Evolutionary conservation across 2,329 filamentous ascomycete species (phyloP).

Genomic region (Pseudocercospora cruenta): DNA sequence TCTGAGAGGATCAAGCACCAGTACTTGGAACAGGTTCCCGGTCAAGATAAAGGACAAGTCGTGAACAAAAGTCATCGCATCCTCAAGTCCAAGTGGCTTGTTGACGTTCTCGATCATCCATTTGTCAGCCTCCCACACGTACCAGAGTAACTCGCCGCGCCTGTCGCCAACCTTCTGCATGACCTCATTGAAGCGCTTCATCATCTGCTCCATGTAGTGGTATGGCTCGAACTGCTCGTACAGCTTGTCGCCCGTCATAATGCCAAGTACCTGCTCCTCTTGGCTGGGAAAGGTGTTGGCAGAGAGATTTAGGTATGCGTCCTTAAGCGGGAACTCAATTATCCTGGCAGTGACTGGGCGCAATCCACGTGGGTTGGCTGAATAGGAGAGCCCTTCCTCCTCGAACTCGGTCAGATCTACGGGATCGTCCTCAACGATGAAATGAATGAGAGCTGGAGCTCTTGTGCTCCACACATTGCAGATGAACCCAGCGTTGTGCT

Average conservation of each 20-base stretch:
- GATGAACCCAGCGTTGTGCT: slow-evolving; percentile 20
- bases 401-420: slow-evolving; percentile 6
- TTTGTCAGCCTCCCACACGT: slow-evolving; percentile 17
- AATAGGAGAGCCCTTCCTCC: slow-evolving; percentile 18
- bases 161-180: slow-evolving; percentile 23
- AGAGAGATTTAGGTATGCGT: slow-evolving; percentile 21
- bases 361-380: neutral
- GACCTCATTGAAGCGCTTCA: slow-evolving; percentile 20
- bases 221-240: slow-evolving; percentile 27
- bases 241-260: slow-evolving; percentile 23
- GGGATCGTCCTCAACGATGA: slow-evolving; percentile 21
- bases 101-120: slow-evolving; percentile 23
- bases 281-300: slow-evolving; percentile 17
- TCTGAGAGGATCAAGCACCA: slow-evolving; percentile 2
- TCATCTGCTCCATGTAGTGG: slow-evolving; percentile 12
- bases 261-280: slow-evolving; percentile 23
- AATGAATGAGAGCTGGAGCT: slow-evolving; percentile 25
- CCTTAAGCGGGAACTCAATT: slow-evolving; percentile 26
- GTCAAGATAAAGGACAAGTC: slow-evolving; percentile 9
- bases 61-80: slow-evolving; percentile 4
- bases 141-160: slow-evolving; percentile 11
- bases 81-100: slow-evolving; percentile 18
- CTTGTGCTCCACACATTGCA: slow-evolving; percentile 26
- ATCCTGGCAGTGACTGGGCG: slow-evolving; percentile 24
- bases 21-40: neutral